A percentile compares a stretch with the other conserved stretches of the same genome.
Evolutionary conservation across 1,284 basidiomycete species (phyloP).

Genomic region (Rhodotorula sp.): DNA sequence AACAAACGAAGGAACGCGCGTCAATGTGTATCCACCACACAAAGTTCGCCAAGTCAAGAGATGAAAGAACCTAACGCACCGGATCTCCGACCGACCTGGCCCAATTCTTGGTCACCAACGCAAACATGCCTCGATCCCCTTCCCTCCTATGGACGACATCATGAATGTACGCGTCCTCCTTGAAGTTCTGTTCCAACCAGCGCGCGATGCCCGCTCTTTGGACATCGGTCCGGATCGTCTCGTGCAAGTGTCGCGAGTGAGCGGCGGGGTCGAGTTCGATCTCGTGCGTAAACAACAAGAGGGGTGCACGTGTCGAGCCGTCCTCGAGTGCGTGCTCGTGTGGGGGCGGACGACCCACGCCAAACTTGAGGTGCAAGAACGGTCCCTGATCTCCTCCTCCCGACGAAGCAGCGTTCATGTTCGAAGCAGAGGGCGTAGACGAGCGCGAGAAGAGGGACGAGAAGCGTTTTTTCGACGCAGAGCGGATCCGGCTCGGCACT

Average conservation of each 20-base stretch:
- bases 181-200: conserved; percentile 31
- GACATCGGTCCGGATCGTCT: conserved; percentile 26
- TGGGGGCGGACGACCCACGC: conserved; percentile 15
- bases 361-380: conserved; percentile 34
- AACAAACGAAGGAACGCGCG: too few species aligned
- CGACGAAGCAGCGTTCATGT: background rate
- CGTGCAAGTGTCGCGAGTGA: conserved; percentile 4
- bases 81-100: conserved; percentile 19
- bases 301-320: too few species aligned
- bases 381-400: background rate
- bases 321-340: background rate
- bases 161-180: conserved; percentile 18
- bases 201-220: conserved; percentile 31
- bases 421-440: conserved; percentile 1
- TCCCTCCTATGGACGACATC: conserved; percentile 27
- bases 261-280: conserved; percentile 5
- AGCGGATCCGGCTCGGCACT: conserved; percentile 12
- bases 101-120: conserved; percentile 26
- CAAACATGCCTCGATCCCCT: conserved; percentile 19
- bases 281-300: conserved; percentile 18
- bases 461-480: conserved; percentile 21
- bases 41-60: background rate
- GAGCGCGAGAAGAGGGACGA: conserved; percentile 19
- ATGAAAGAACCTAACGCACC: conserved; percentile 11
- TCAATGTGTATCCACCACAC: too few species aligned